A percentile compares a stretch with the other conserved stretches of the same genome.
Evolutionary conservation across 192 early-diverging fungal genomes (phyloP).

Genomic region (Coemansia sp.): DNA sequence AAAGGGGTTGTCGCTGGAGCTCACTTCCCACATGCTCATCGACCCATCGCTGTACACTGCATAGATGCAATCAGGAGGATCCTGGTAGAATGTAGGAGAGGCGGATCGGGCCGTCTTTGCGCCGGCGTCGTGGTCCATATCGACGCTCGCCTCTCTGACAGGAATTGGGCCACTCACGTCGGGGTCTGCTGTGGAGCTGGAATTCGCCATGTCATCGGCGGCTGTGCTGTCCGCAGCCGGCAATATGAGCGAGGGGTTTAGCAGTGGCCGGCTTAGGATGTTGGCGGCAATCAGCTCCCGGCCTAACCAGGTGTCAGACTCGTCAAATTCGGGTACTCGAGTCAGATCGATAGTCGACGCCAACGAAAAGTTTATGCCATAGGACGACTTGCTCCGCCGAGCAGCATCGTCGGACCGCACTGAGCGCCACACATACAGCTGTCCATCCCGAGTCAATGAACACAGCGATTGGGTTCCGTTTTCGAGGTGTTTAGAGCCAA

Average conservation of each 20-base stretch:
- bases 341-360: conserved; percentile 7
- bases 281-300: conserved; percentile 1
- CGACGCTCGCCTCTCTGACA: not conserved
- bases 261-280: not conserved
- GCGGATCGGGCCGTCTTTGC: too few relatives aligned
- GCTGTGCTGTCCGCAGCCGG: not conserved
- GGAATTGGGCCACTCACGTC: too few relatives aligned
- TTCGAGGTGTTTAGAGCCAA: not conserved
- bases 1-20: not conserved
- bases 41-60: conserved; percentile 44
- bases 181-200: too few relatives aligned
- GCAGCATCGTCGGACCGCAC: not conserved
- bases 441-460: conserved; percentile 12
- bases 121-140: not conserved
- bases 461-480: conserved; percentile 13
- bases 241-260: not conserved
- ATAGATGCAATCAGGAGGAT: conserved; percentile 4
- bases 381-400: not conserved
- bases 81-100: not conserved
- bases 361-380: conserved; percentile 21
- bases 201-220: too few relatives aligned
- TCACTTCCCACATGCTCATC: conserved; percentile 31
- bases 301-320: not conserved
- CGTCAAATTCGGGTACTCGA: not conserved
- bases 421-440: conserved; percentile 31